phyloP scores from a whole-genome alignment of 2,329 filamentous ascomycete species.

The Tolypocladium tropicale region DNA sequence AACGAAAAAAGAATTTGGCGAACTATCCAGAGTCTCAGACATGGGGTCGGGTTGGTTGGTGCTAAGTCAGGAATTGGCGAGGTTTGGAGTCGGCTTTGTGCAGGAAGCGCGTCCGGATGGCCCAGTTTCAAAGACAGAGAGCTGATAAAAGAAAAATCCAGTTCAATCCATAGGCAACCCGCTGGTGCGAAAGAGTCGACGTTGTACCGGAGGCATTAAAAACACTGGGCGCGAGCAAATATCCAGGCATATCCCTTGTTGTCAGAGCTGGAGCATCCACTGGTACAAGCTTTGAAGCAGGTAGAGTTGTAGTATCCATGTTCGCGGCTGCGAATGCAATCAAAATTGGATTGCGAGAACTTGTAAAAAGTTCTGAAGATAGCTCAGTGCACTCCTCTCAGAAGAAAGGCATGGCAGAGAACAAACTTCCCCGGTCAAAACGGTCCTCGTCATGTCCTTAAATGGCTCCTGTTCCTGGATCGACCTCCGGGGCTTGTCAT shows the following conservation, averaged over 20 bases:
- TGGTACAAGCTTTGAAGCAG: not conserved
- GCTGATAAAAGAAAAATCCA: not conserved
- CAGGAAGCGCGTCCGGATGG: not conserved
- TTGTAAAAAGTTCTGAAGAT: slow-evolving; percentile 2
- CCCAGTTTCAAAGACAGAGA: not conserved
- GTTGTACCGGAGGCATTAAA: not conserved
- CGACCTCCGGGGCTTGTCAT: not conserved
- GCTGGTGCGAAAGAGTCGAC: not conserved
- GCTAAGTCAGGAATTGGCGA: not conserved
- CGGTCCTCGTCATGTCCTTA: not conserved
- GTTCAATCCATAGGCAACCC: not conserved
- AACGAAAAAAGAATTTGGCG: not conserved
- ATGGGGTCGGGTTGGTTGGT: not conserved
- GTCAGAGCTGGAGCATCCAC: not conserved
- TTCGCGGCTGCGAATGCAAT: slow-evolving; percentile 13
- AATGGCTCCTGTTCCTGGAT: not conserved
- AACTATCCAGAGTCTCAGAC: not conserved
- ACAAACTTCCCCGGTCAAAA: not conserved
- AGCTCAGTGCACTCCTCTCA: not conserved
- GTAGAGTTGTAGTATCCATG: not conserved
- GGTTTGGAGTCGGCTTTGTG: not conserved
- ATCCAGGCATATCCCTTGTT: not conserved
- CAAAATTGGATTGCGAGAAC: slow-evolving; percentile 12
- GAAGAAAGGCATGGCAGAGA: not conserved
- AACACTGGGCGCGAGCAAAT: not conserved